These are phyloP conservation scores for Termitomyces sp. DNA, from an alignment of 768 basidiomycete species.

Conservation along the genomic window DNA sequence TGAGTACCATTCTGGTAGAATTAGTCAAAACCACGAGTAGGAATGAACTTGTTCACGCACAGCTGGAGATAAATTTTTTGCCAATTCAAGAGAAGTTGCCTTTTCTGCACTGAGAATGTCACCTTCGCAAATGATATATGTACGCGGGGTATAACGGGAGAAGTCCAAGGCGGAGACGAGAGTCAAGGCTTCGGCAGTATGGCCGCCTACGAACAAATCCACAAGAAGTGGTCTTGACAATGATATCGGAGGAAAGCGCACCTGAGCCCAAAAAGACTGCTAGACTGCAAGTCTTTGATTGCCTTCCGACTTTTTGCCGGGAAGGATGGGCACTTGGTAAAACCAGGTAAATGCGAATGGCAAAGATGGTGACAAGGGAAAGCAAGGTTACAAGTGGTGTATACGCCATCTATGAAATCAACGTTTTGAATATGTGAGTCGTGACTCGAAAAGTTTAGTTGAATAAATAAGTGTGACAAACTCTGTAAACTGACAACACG, in stretches of 20 bases:
- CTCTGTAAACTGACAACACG: no score
- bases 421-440: no score
- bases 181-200: slow-evolving; percentile 83
- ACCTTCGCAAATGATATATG: slow-evolving; percentile 79
- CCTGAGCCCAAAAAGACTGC: slow-evolving; percentile 95
- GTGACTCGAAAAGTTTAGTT: no score
- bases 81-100: slow-evolving; percentile 58
- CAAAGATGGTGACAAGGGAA: not conserved
- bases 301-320: slow-evolving; percentile 1
- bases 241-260: slow-evolving; percentile 31
- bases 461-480: not conserved
- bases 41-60: not conserved
- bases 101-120: slow-evolving; percentile 77
- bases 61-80: slow-evolving; percentile 7
- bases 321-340: slow-evolving; percentile 15
- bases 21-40: not conserved
- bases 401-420: not conserved
- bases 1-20: slow-evolving; percentile 2
- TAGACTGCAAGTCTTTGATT: slow-evolving; percentile 34
- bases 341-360: slow-evolving; percentile 27
- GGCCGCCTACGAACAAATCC: slow-evolving; percentile 64
- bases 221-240: not conserved
- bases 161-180: slow-evolving; percentile 74
- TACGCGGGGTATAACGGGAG: slow-evolving; percentile 67
- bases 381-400: not conserved